A percentile compares a stretch with the other conserved stretches of the same genome.
phyloP scores from a whole-genome alignment of 257 asterid species.

The Capsicum chinense region DNA sequence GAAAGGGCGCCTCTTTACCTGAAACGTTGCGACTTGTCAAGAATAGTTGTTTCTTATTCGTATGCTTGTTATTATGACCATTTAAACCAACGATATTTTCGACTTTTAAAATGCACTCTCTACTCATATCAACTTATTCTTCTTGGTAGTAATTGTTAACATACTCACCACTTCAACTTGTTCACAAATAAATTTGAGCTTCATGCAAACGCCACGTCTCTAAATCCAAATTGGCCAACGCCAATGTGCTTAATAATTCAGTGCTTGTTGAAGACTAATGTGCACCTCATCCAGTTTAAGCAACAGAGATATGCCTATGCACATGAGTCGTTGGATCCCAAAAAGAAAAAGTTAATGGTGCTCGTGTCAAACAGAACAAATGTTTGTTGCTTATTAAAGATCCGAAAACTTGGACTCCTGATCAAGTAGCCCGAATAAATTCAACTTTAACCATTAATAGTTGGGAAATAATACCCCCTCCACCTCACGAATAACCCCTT shows the following conservation, averaged over 20 bases:
- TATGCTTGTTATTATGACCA: too few species aligned
- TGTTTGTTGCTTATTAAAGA: conserved; percentile 2
- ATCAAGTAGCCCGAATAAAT: neutral
- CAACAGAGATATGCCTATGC: neutral
- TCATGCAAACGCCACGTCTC: neutral
- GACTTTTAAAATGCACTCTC: too few species aligned
- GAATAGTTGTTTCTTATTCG: too few species aligned
- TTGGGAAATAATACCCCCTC: neutral
- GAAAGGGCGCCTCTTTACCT: neutral
- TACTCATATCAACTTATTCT: neutral
- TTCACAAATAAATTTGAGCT: neutral
- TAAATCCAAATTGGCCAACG: neutral
- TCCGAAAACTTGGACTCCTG: neutral
- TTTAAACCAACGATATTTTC: too few species aligned
- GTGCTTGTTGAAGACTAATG: neutral
- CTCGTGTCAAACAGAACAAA: neutral
- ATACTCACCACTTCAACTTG: neutral
- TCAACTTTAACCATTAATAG: neutral
- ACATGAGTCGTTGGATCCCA: neutral
- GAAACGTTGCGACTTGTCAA: neutral
- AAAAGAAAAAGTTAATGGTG: too few species aligned
- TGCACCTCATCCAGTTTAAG: neutral
- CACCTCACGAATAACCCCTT: neutral
- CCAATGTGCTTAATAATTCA: neutral
- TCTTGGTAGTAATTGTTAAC: neutral